Base-by-base conservation (phyloP, 176 grass and related monocot genomes). In the Musa beccarii region DNA sequence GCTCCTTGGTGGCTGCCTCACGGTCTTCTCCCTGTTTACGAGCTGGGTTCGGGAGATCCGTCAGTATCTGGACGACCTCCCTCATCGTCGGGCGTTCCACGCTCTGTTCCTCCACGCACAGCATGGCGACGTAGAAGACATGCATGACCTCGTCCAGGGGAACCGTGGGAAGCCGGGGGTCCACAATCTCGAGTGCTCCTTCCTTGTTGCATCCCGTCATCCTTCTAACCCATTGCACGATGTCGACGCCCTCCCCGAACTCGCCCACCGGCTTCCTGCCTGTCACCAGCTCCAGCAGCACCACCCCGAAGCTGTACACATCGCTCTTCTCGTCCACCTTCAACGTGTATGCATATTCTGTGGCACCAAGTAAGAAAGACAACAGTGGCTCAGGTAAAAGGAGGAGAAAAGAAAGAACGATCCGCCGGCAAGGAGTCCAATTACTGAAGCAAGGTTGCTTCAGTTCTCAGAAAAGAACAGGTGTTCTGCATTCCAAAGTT, bases 311-410 rank as follows among this genome's bases (percentile, higher is more conserved):
- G 74, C 93, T 96, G 52, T 96, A 96, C 12, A 96, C 93, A 52
- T 96, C 93, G 8, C 89, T 92, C 83, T 96, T 96, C 67, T 96
- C 93, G 2, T 96, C 93, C 1, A 96, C 87, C 79, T 92, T 96
- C 11, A 96, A 83, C 2, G 93, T 96, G 78, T 96, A 96, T 10
- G 90, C 93, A 79, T 96, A 96, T 79, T 96, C 93, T 96, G 87
- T 13, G 9, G 11, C 0, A 34, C 3, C 16, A 61, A 19, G 7
- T 17, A 19, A n/a, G 19, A 1, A 8, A 57, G 57, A 21, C 14
- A n/a, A 14, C 6, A 57, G 14, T 61, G 15, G n/a, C 19, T 59
- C 16, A 17, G 56, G 26, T 15, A 12, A 11, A 1, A 34, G 6
- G 66, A 61, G 14, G 28, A 26, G 34, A 26, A 68, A 1, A 16